Evolutionary conservation across 768 basidiomycete species (phyloP).

Genomic region (Tubosaeta sp.): DNA sequence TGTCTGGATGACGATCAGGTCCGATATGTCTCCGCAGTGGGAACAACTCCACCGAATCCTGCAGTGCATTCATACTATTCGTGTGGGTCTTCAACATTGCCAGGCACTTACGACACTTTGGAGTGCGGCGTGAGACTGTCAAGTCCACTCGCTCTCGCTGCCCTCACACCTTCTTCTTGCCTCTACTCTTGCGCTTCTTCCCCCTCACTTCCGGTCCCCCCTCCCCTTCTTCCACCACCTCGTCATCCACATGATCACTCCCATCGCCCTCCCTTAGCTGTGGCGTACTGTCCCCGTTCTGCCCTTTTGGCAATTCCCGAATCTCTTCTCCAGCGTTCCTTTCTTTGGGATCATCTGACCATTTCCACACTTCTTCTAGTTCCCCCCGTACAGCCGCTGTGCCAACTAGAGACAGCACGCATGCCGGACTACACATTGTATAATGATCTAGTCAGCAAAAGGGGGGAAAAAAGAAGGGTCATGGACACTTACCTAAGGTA

Average conservation of each 20-base stretch:
- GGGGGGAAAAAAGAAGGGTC: background rate
- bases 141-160: too few relatives aligned
- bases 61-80: background rate
- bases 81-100: background rate
- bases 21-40: background rate
- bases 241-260: slow-evolving; percentile 2
- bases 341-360: slow-evolving; percentile 53
- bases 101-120: slow-evolving; percentile 20
- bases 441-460: background rate
- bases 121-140: slow-evolving; percentile 11
- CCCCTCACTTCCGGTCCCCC: slow-evolving; percentile 7
- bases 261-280: slow-evolving; percentile 13
- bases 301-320: slow-evolving; percentile 11
- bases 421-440: slow-evolving; percentile 54
- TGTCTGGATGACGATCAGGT: background rate
- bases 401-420: slow-evolving; percentile 63
- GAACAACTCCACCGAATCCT: slow-evolving; percentile 1
- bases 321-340: slow-evolving; percentile 11
- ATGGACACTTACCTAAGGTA: slow-evolving; percentile 70
- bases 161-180: slow-evolving; percentile 12
- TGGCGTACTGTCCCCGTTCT: slow-evolving; percentile 17
- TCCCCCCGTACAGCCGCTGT: slow-evolving; percentile 65
- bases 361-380: slow-evolving; percentile 62
- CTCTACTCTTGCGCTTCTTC: slow-evolving; percentile 21
- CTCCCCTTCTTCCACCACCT: slow-evolving; percentile 9